Base-by-base conservation (phyloP, 306 rosid species). In the Mucuna pruriens region DNA sequence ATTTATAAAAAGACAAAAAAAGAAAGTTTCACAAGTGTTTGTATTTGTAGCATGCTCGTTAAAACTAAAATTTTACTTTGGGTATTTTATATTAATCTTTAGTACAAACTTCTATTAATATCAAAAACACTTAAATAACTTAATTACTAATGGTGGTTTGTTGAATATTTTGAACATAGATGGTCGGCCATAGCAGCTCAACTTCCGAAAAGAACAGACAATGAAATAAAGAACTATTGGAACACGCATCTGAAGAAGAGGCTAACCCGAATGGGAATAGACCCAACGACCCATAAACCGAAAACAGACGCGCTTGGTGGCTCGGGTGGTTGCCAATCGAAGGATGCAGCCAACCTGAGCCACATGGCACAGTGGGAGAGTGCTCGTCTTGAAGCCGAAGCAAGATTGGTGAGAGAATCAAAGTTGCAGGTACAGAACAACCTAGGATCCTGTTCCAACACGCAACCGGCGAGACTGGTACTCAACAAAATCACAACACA, bases 301-400 rank as follows among this genome's bases (percentile, higher is more conserved):
- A 74, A 78, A 78, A 57, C 45, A 2, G 84, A 85, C 11, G 51
- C 78, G 9, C 68, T 70, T 6, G 66, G 85, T 15, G 85, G 79
- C 26, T 13, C 80, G 0, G 34, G 52, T 0, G 4, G 10, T 9
- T 16, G 66, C 33, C 57, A 75, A 0, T 52, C 82, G 2, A 71
- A 71, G 2, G 83, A 86, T 31, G 25, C 76, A 1, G 75, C 91
- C 2, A 85, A 88, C 66, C 74, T 88, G 0, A 83, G 85, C 70
- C 91, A 85, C 87, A 88, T 88, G 84, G 91, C 88, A 20, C 89
- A 88, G n/a, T 88, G 91, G 91, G 91, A 88, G 74, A 85, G 63
- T 13, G 87, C 89, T 10, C 80, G 91, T 8, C 82, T 88, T 0
- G 86, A 88, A 81, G 91, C 89, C 0, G 89, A 88, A 65, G 86